phyloP scores from a whole-genome alignment of 2,329 filamentous ascomycete species.

The Penicillium aurantiogriseum region DNA sequence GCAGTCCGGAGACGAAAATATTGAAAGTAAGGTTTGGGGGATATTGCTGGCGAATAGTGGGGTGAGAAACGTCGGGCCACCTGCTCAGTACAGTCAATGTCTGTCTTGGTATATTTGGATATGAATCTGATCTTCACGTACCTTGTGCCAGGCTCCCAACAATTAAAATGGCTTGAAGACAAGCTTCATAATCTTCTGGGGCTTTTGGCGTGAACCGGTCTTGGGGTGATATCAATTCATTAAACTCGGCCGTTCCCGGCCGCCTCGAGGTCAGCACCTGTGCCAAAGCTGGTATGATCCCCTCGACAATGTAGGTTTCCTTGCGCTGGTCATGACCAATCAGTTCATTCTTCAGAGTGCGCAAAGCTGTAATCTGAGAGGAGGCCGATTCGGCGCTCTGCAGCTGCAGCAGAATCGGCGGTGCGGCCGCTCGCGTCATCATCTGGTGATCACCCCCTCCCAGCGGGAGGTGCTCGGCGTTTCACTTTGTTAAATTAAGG shows the following conservation, averaged over 20 bases:
- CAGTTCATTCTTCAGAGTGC: conserved; percentile 80
- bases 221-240: conserved; percentile 23
- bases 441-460: conserved; percentile 35
- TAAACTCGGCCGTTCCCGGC: conserved; percentile 33
- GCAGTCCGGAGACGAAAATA: conserved; percentile 64
- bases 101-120: not conserved
- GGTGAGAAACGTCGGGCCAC: conserved; percentile 73
- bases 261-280: conserved; percentile 49
- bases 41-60: conserved; percentile 68
- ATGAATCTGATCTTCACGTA: conserved; percentile 39
- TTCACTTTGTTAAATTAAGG: not conserved
- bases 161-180: conserved; percentile 79
- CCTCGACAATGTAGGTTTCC: conserved; percentile 69
- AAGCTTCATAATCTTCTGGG: conserved; percentile 64
- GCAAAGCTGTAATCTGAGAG: conserved; percentile 57
- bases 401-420: conserved; percentile 58
- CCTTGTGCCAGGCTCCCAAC: conserved; percentile 81
- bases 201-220: conserved; percentile 39
- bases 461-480: conserved; percentile 16
- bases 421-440: conserved; percentile 57
- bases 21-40: conserved; percentile 67
- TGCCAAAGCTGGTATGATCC: conserved; percentile 58
- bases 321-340: conserved; percentile 87
- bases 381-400: conserved; percentile 50
- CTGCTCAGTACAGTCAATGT: conserved; percentile 47